Percentiles rank a stretch among this genome's conserved stretches.
These are phyloP conservation scores for Aspergillus sp. DNA, from an alignment of 2,329 filamentous ascomycete species.

Conservation along the genomic window DNA sequence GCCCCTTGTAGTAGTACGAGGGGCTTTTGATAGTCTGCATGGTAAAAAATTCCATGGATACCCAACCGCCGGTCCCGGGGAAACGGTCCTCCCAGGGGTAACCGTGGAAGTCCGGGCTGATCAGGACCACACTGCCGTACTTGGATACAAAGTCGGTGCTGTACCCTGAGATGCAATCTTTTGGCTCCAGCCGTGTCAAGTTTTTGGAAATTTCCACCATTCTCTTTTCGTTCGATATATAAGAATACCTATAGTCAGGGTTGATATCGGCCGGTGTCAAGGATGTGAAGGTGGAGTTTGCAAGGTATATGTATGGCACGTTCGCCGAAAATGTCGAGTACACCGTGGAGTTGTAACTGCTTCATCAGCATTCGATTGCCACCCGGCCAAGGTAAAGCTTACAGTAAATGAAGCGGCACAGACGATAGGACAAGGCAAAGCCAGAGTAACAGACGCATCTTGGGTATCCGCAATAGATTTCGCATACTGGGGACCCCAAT, in stretches of 20 bases:
- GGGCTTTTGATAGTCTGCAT: background rate
- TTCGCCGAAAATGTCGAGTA: background rate
- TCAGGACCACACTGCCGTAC: constrained; percentile 16
- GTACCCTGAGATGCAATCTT: constrained; percentile 18
- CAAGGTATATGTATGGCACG: background rate
- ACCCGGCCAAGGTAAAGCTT: too few relatives aligned
- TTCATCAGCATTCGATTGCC: background rate
- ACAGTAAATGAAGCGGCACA: constrained; percentile 17
- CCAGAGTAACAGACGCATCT: constrained; percentile 21
- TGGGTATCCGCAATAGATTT: constrained; percentile 33
- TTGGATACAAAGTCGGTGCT: constrained; percentile 14
- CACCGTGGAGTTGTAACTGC: background rate
- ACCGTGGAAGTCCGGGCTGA: background rate
- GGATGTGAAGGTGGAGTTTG: background rate
- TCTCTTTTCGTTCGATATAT: too few relatives aligned
- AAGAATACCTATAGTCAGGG: too few relatives aligned
- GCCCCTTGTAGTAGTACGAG: background rate
- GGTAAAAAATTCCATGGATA: background rate
- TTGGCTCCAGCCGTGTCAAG: background rate
- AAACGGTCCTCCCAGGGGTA: too few relatives aligned
- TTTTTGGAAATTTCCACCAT: background rate
- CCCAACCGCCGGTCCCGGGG: too few relatives aligned
- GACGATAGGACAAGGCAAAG: constrained; percentile 14
- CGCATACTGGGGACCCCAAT: constrained; percentile 43
- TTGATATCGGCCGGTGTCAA: background rate